A percentile compares a stretch with the other conserved stretches of the same genome.
Conservation (phyloP, 2,329 filamentous ascomycete genomes). For the Colletotrichum tropicale region DNA sequence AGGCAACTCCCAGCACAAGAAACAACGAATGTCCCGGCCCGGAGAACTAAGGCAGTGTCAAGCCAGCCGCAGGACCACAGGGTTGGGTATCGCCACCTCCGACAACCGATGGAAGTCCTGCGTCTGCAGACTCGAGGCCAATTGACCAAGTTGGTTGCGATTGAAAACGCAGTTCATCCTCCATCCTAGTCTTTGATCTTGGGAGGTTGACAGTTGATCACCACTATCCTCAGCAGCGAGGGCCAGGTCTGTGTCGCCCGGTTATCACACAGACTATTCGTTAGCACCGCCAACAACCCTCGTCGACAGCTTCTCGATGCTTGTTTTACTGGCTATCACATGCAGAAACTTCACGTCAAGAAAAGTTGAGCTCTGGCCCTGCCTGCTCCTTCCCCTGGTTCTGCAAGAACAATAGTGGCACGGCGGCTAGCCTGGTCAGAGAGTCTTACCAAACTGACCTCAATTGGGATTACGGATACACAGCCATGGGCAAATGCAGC, state of each 20-base stretch:
- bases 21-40: background rate
- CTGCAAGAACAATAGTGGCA: background rate
- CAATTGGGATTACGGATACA: background rate
- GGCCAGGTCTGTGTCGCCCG: background rate
- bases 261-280: background rate
- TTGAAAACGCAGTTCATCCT: background rate
- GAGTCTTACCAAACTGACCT: background rate
- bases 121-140: background rate
- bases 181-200: background rate
- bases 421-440: background rate
- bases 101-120: background rate
- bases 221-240: background rate
- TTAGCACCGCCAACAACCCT: background rate
- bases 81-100: slow-evolving; percentile 8
- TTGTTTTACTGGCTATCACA: background rate
- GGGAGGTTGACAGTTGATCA: background rate
- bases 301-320: background rate
- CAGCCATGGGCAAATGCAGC: background rate
- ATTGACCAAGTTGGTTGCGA: background rate
- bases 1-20: background rate
- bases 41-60: slow-evolving; percentile 4
- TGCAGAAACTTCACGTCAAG: background rate
- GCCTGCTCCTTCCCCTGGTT: background rate
- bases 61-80: background rate
- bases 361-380: background rate